Conservation (phyloP, 805 yeast genomes). For the Lipomyces yamadae region DNA sequence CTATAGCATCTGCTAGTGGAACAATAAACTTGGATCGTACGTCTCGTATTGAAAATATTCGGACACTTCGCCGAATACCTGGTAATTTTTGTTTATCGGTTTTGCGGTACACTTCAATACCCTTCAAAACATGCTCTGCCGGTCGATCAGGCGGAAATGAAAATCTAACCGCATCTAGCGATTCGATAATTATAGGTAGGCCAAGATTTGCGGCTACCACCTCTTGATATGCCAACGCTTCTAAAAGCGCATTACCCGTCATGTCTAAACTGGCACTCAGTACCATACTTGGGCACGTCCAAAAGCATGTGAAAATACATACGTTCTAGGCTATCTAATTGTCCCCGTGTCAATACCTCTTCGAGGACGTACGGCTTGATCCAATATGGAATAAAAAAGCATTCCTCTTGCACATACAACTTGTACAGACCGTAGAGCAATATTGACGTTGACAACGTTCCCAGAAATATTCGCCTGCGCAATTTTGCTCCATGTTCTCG, state of each 20-base stretch:
- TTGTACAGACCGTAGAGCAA: constrained; percentile 42
- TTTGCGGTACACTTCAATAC: constrained; percentile 24
- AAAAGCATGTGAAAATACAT: neutral
- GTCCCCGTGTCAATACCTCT: constrained; percentile 25
- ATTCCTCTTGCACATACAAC: constrained; percentile 20
- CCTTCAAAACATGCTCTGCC: constrained; percentile 29
- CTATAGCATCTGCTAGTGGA: constrained; percentile 25
- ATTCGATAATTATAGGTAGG: constrained; percentile 27
- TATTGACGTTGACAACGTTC: constrained; percentile 1
- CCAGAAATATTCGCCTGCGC: constrained; percentile 1
- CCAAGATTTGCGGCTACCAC: constrained; percentile 25
- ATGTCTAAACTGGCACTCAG: constrained; percentile 18
- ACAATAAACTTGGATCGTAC: constrained; percentile 12
- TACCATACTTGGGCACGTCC: neutral
- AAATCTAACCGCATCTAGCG: constrained; percentile 21
- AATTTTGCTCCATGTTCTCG: constrained; percentile 3
- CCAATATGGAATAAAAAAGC: constrained; percentile 30
- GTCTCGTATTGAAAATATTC: constrained; percentile 26
- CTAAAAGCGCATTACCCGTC: constrained; percentile 28
- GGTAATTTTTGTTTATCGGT: constrained; percentile 12
- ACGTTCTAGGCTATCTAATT: constrained; percentile 9
- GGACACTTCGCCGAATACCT: constrained; percentile 12
- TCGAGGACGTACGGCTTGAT: constrained; percentile 30
- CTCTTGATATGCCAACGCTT: constrained; percentile 31
- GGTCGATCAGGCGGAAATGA: constrained; percentile 29